phyloP scores from a whole-genome alignment of 306 rosid genomes.

The Vigna mungo region DNA sequence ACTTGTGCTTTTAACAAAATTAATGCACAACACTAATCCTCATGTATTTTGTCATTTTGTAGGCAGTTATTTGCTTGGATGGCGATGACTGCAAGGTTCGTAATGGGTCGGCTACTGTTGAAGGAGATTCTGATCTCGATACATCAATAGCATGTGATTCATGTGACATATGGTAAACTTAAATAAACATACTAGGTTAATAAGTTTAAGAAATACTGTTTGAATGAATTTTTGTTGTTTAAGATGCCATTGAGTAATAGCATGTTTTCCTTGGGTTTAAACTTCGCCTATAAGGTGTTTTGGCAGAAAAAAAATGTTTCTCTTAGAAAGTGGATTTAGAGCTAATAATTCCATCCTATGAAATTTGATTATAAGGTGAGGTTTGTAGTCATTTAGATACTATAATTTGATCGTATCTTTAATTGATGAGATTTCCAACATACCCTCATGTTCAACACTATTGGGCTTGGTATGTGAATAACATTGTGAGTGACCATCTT shows the following conservation, averaged over 20 bases:
- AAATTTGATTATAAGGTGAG: too few species aligned
- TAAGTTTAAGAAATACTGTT: constrained; percentile 23
- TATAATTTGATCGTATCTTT: too few species aligned
- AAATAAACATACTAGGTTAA: constrained; percentile 30
- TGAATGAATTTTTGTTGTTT: constrained; percentile 8
- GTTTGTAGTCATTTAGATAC: too few species aligned
- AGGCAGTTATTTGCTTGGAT: constrained; percentile 99
- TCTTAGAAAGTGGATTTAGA: too few species aligned
- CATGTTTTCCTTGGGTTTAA: constrained; percentile 14
- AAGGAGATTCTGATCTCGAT: constrained; percentile 78
- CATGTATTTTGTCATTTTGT: constrained; percentile 56
- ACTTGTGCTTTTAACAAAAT: constrained; percentile 31
- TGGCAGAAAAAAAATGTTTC: not conserved
- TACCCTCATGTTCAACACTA: too few species aligned
- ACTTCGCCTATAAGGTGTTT: not conserved
- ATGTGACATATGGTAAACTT: constrained; percentile 82
- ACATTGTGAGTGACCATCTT: too few species aligned
- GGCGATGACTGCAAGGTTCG: constrained; percentile 92
- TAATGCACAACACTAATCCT: constrained; percentile 47
- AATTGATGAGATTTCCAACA: too few species aligned
- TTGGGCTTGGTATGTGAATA: too few species aligned
- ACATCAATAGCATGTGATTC: constrained; percentile 99
- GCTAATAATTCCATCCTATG: too few species aligned
- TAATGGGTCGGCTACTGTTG: constrained; percentile 60
- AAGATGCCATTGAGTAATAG: constrained; percentile 29